Percentiles rank a stretch among this genome's conserved stretches.
Conservation (phyloP, 129 eudicot genomes). For the Oenanthe sinensis region DNA sequence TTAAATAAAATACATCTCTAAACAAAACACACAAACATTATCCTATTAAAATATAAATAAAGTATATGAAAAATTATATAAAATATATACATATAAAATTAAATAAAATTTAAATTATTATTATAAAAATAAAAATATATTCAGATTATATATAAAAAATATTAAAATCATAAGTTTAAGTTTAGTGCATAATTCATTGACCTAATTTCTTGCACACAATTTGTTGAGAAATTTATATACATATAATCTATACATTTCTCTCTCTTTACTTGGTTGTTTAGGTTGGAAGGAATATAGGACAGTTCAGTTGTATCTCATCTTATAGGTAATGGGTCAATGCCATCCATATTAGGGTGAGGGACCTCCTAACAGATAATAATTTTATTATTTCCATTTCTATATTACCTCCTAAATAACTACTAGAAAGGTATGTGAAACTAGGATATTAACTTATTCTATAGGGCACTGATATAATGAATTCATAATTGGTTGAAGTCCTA, state of each 20-base stretch:
- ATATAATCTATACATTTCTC: not conserved
- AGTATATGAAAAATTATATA: no score
- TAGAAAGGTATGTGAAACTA: not conserved
- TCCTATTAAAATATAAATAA: no score
- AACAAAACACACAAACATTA: no score
- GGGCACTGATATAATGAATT: not conserved
- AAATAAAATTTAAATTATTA: no score
- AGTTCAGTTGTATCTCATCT: conserved; percentile 3
- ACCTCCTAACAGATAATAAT: conserved; percentile 7
- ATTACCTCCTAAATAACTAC: not conserved
- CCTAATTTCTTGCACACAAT: not conserved
- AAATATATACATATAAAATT: no score
- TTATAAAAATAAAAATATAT: no score
- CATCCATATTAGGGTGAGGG: not conserved
- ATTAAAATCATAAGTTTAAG: not conserved
- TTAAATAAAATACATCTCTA: no score
- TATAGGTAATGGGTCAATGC: conserved; percentile 10
- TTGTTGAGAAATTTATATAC: not conserved
- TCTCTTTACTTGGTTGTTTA: not conserved
- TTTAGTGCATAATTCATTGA: conserved; percentile 9
- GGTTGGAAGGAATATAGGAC: conserved; percentile 14
- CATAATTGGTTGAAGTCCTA: not conserved
- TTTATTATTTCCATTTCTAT: not conserved
- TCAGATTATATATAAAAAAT: no score
- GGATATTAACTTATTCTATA: no score